phyloP scores from a whole-genome alignment of 2,329 filamentous ascomycete species.

The Pseudogymnoascus sp. region DNA sequence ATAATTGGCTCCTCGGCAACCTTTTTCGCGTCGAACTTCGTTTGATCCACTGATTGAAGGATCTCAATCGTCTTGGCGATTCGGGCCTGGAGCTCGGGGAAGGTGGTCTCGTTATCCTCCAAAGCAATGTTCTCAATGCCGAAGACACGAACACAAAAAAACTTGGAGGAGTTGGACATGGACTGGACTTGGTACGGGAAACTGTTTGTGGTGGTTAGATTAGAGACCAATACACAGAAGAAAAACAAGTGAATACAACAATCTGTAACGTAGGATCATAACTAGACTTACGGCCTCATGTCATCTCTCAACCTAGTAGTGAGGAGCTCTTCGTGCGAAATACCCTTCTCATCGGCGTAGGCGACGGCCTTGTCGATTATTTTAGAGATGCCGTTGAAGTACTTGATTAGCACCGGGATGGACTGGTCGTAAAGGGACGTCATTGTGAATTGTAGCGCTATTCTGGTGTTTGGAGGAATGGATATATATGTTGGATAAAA shows the following conservation, averaged over 20 bases:
- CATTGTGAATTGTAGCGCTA: neutral
- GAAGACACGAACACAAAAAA: conserved; percentile 25
- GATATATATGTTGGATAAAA: neutral
- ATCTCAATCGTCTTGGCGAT: conserved; percentile 38
- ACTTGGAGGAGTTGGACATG: neutral
- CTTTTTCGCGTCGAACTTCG: neutral
- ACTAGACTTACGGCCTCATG: conserved; percentile 31
- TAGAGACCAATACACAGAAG: neutral
- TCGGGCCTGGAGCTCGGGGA: conserved; percentile 38
- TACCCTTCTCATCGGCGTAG: conserved; percentile 32
- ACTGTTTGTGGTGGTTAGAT: neutral
- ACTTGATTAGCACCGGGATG: conserved; percentile 33
- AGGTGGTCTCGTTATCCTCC: conserved; percentile 38
- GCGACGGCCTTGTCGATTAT: conserved; percentile 37
- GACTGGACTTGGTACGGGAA: neutral
- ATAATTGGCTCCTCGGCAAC: neutral
- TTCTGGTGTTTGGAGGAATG: neutral
- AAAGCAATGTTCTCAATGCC: conserved; percentile 26
- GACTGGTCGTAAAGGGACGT: conserved; percentile 22
- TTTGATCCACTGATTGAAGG: conserved; percentile 33
- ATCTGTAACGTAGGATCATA: neutral
- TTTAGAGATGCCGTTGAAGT: conserved; percentile 33
- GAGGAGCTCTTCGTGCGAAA: conserved; percentile 29
- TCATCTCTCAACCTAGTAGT: conserved; percentile 34
- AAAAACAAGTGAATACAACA: neutral